Evolutionary conservation across 176 grass and related monocot species (phyloP).

Genomic region (Cenchrus fungigraminus): DNA sequence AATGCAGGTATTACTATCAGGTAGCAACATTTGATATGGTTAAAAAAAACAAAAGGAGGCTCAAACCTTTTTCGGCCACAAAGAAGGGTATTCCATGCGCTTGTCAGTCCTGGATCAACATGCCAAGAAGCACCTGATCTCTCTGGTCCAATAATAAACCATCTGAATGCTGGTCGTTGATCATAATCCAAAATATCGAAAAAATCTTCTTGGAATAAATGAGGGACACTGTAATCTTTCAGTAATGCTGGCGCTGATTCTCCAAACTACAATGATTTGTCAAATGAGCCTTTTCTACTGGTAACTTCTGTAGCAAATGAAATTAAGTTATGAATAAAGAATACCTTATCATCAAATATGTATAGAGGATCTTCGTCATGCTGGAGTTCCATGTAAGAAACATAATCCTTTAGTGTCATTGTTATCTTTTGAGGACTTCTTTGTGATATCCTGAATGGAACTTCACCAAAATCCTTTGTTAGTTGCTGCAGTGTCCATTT

Average conservation of each 20-base stretch:
- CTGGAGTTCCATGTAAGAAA: conserved; percentile 91
- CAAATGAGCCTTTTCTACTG: conserved; percentile 19
- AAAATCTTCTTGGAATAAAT: conserved; percentile 92
- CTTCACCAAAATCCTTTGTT: conserved; percentile 64
- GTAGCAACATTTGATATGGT: conserved; percentile 1
- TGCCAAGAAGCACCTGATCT: conserved; percentile 99
- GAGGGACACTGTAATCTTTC: conserved; percentile 85
- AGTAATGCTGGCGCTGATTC: conserved; percentile 73
- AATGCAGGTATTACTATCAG: neutral
- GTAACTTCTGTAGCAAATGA: conserved; percentile 22
- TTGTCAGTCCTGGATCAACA: conserved; percentile 95
- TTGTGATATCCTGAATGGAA: conserved; percentile 89
- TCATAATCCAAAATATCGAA: conserved; percentile 83
- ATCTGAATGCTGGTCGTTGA: conserved; percentile 89
- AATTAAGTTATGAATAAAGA: conserved; percentile 8
- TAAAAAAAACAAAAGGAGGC: neutral
- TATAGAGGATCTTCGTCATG: conserved; percentile 99
- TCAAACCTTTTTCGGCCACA: conserved; percentile 86
- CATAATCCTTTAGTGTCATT: conserved; percentile 96
- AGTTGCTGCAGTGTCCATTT: conserved; percentile 91
- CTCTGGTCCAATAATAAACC: conserved; percentile 95
- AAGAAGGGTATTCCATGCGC: conserved; percentile 98
- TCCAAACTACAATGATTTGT: conserved; percentile 71
- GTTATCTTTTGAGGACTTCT: conserved; percentile 82
- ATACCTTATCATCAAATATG: conserved; percentile 96